Evolutionary conservation across 192 early-diverging fungal genomes (phyloP), one percentile per base, ranked within the genome.

Genomic region (Coemansia sp.): DNA sequence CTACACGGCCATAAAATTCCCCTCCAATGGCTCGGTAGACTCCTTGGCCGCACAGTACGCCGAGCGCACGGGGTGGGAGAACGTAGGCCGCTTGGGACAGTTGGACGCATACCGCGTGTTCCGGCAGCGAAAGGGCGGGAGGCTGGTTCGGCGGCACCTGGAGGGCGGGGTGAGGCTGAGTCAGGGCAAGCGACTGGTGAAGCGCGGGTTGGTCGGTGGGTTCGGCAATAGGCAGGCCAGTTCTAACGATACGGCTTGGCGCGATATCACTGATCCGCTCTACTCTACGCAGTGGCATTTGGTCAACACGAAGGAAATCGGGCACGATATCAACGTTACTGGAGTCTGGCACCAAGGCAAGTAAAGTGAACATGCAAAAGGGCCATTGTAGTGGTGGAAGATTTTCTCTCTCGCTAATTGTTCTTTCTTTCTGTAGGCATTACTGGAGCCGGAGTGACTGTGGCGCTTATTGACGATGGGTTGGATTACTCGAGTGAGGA

Each of bases 391-490:
- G 43, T 45, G 43, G 20, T 45, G 9, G 2, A 18, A 8, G 12
- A 0, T 3, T 52, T n/a, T n/a, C n/a, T n/a, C n/a, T n/a, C n/a
- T 52, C 48, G 31, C 31, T 52, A 52, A 52, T 52, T 52, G 48
- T 52, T 52, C 48, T 50, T 53, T 50, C 31, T 33, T 20, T 7
- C 18, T 39, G 23, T 64, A 64, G 62, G 90, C 33, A 88, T 96
- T 53, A 96, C 93, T 20, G 97, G 97, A 28, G 83, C 92, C 26
- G 88, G 88, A 35, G 87, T 93, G 0, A 88, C 90, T 5, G 97
- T 98, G 4, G 93, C 89, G 16, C 90, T 99, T 56, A 86, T 99
- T 35, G 97, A 99, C 69, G 97, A 99, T 73, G 97, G 97, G 1
- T 75, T 99, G 47, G 96, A 99, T 73, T 90, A 89, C 59, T 83